A percentile compares a stretch with the other conserved stretches of the same genome.
Evolutionary conservation across 805 yeast species (phyloP).

Genomic region (Osmozyma mogii): DNA sequence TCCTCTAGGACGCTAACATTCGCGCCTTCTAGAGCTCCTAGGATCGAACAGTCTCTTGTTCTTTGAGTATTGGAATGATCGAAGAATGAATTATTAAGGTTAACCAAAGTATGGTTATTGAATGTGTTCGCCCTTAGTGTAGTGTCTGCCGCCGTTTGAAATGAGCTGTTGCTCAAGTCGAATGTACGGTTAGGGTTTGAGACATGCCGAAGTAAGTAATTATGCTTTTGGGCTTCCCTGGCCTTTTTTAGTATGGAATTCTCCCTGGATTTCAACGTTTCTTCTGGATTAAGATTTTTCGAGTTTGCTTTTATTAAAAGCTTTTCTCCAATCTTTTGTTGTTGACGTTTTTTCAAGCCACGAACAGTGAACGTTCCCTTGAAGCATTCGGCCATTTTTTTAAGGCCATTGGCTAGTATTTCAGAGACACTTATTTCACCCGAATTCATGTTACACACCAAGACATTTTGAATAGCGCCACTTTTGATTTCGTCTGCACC

Average conservation of each 20-base stretch:
- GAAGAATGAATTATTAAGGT: constrained; percentile 11
- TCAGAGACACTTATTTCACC: constrained; percentile 19
- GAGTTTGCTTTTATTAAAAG: neutral
- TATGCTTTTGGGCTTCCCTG: constrained; percentile 19
- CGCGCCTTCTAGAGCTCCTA: constrained; percentile 29
- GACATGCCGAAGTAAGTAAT: constrained; percentile 26
- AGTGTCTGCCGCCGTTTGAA: no score
- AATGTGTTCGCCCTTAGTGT: constrained; percentile 4
- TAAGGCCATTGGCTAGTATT: constrained; percentile 16
- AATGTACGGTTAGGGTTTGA: constrained; percentile 6
- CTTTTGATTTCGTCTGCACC: constrained; percentile 6
- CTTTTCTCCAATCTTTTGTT: constrained; percentile 3
- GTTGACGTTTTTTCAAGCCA: constrained; percentile 13
- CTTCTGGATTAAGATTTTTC: constrained; percentile 2
- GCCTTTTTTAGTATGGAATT: constrained; percentile 19
- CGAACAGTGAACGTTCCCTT: constrained; percentile 21
- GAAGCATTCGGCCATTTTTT: constrained; percentile 16
- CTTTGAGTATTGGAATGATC: constrained; percentile 6
- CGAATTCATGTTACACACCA: constrained; percentile 27
- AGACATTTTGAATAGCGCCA: constrained; percentile 15
- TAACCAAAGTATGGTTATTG: constrained; percentile 9
- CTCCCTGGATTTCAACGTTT: constrained; percentile 17
- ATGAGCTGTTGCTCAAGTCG: constrained; percentile 8
- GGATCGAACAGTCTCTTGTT: constrained; percentile 17
- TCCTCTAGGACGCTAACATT: constrained; percentile 28